Conservation (phyloP, 345 rosid genomes). For the Lepidium africanum region DNA sequence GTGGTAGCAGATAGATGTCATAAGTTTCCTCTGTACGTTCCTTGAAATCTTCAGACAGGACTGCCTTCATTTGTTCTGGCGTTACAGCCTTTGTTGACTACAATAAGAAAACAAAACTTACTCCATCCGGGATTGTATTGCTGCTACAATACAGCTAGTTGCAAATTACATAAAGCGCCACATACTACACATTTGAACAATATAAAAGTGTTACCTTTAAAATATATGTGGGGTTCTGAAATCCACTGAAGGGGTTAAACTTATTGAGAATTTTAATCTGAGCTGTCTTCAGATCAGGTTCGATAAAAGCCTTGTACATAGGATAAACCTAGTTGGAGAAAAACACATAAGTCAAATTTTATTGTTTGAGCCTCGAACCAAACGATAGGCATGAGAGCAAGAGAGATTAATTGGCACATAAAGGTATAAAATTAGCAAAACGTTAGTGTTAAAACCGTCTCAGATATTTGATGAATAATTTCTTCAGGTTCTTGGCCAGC, state of each 20-base stretch:
- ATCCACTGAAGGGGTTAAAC: slow-evolving; percentile 95
- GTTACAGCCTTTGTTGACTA: slow-evolving; percentile 73
- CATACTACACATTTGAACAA: neutral
- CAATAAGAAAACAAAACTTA: slow-evolving; percentile 18
- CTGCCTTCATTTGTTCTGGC: slow-evolving; percentile 70
- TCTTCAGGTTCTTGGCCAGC: slow-evolving; percentile 99
- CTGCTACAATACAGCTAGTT: neutral
- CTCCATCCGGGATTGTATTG: neutral
- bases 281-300: slow-evolving; percentile 95
- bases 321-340: slow-evolving; percentile 70
- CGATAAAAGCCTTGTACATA: slow-evolving; percentile 98
- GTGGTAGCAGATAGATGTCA: slow-evolving; percentile 97
- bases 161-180: neutral
- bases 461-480: slow-evolving; percentile 96
- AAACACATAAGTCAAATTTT: slow-evolving; percentile 3
- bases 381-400: neutral
- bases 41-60: slow-evolving; percentile 42
- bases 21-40: slow-evolving; percentile 91
- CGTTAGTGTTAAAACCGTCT: slow-evolving; percentile 55
- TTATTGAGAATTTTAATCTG: slow-evolving; percentile 92
- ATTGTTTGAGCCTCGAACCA: neutral
- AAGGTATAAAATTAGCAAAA: slow-evolving; percentile 10
- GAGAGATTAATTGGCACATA: slow-evolving; percentile 7
- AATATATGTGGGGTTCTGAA: slow-evolving; percentile 95
- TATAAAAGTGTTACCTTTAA: slow-evolving; percentile 48